Evolutionary conservation across 768 basidiomycete species (phyloP).

Genomic region (Mycena crocata): DNA sequence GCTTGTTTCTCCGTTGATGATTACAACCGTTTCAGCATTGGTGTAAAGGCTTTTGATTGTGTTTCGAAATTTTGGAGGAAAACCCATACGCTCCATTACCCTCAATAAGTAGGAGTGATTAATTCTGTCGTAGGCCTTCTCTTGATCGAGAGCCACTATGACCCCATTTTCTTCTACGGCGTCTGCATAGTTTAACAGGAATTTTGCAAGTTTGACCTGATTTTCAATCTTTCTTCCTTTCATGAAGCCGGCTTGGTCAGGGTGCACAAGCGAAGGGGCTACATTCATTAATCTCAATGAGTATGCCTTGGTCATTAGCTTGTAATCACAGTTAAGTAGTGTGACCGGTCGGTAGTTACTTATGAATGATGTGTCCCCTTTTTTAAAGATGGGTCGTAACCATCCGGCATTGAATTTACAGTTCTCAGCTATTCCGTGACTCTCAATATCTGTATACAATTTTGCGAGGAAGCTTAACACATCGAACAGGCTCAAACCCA

Average conservation of each 20-base stretch:
- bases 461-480: too few relatives aligned
- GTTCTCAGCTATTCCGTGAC: too few relatives aligned
- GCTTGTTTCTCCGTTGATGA: background rate
- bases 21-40: conserved; percentile 4
- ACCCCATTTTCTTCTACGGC: background rate
- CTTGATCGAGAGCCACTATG: background rate
- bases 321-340: background rate
- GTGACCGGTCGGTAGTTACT: background rate
- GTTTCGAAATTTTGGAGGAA: background rate
- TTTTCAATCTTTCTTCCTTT: background rate
- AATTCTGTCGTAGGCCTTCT: background rate
- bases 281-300: too few relatives aligned
- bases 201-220: background rate
- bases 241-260: background rate
- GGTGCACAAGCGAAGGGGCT: background rate
- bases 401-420: too few relatives aligned
- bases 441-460: too few relatives aligned
- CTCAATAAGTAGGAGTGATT: background rate
- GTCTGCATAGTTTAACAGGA: background rate
- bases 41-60: background rate
- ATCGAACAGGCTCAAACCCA: too few relatives aligned
- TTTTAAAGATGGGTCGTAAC: too few relatives aligned
- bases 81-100: background rate
- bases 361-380: background rate
- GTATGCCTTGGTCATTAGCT: too few relatives aligned